phyloP scores from a whole-genome alignment of 106 monocot species.

The Acorus calamus region DNA sequence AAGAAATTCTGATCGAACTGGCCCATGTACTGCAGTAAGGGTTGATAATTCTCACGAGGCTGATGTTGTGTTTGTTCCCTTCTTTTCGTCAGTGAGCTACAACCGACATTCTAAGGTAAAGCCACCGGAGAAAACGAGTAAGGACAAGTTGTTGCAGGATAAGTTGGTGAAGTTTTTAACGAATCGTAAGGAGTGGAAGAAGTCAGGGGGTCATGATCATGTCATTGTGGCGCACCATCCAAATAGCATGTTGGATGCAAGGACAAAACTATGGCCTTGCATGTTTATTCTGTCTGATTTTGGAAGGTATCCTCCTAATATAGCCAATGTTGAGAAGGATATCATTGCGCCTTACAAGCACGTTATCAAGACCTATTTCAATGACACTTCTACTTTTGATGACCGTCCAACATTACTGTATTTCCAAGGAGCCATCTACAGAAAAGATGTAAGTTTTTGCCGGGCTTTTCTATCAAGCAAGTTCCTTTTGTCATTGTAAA shows the following conservation, averaged over 20 bases:
- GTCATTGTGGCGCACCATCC: slow-evolving; percentile 79
- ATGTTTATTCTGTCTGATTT: slow-evolving; percentile 77
- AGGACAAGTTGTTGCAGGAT: slow-evolving; percentile 41
- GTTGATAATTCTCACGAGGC: slow-evolving; percentile 49
- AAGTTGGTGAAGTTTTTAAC: slow-evolving; percentile 54
- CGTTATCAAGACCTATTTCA: slow-evolving; percentile 25
- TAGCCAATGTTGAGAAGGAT: slow-evolving; percentile 67
- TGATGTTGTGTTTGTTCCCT: slow-evolving; percentile 86
- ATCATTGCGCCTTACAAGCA: slow-evolving; percentile 59
- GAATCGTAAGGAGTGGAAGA: slow-evolving; percentile 48
- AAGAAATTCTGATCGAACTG: slow-evolving; percentile 1
- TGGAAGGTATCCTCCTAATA: slow-evolving; percentile 51
- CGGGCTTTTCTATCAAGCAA: too few species aligned
- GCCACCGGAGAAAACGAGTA: slow-evolving; percentile 35
- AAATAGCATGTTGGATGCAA: slow-evolving; percentile 64
- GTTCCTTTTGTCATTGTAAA: too few species aligned
- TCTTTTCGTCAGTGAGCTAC: slow-evolving; percentile 84
- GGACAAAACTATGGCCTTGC: slow-evolving; percentile 26
- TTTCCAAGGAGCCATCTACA: slow-evolving; percentile 23
- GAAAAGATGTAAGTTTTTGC: slow-evolving; percentile 62
- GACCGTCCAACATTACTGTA: slow-evolving; percentile 25
- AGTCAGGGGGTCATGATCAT: slow-evolving; percentile 61
- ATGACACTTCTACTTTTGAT: slow-evolving; percentile 45
- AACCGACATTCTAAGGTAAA: slow-evolving; percentile 65
- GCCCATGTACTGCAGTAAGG: slow-evolving; percentile 47